phyloP scores from a whole-genome alignment of 202 grass and related monocot species.

The Bolboschoenoplectus hybrid region DNA sequence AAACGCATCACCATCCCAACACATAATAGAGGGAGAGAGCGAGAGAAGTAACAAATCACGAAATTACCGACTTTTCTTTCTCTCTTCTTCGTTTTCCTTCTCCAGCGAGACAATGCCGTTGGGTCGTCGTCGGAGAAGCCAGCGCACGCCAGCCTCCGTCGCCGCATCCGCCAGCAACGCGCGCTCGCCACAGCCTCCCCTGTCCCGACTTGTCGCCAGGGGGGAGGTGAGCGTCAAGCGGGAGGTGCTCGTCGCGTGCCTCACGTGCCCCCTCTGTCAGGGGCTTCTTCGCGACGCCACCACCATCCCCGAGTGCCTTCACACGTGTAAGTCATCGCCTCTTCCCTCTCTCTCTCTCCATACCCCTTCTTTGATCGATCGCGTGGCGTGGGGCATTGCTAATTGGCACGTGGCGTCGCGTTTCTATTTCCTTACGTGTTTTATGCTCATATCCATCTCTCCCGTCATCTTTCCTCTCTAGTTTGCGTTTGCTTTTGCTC shows the following conservation, averaged over 20 bases:
- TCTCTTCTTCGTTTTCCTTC: neutral
- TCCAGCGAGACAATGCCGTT: conserved; percentile 32
- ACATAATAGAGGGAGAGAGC: neutral
- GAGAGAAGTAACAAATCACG: conserved; percentile 30
- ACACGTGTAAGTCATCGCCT: conserved; percentile 72
- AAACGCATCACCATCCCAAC: conserved; percentile 13
- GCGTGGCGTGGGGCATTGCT: neutral
- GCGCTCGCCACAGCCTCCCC: neutral
- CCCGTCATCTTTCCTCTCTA: conserved; percentile 4
- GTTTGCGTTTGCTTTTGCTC: conserved; percentile 25
- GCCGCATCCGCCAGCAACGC: neutral
- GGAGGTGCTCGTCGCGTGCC: conserved; percentile 61
- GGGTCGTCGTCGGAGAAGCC: conserved; percentile 37
- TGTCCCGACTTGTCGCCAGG: neutral
- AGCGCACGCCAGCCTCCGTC: conserved; percentile 16
- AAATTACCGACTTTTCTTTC: conserved; percentile 26
- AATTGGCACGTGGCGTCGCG: conserved; percentile 1
- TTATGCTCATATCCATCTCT: neutral
- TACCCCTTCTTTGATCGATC: neutral
- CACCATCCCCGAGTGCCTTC: conserved; percentile 98
- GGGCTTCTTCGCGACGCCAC: conserved; percentile 86
- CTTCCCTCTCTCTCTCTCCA: neutral
- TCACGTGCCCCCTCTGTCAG: conserved; percentile 86
- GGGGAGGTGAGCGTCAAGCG: conserved; percentile 71
- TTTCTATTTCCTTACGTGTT: conserved; percentile 3